These are phyloP conservation scores for Pichia nakasei DNA, from an alignment of 805 yeast species.

Conservation along the genomic window DNA sequence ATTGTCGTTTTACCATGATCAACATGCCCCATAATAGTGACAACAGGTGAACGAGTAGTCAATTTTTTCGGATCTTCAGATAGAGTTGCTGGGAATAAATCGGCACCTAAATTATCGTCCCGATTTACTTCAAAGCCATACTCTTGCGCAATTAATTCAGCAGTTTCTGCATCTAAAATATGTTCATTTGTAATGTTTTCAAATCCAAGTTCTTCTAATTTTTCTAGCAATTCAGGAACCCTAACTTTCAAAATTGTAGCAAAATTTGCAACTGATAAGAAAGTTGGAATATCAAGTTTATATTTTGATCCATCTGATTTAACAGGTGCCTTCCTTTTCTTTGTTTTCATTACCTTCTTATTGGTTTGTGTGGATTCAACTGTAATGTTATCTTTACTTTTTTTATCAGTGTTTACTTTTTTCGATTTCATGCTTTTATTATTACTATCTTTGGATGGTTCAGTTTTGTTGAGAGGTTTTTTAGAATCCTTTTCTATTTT, in stretches of 20 bases:
- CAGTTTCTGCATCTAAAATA: conserved; percentile 80
- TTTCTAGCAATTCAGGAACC: conserved; percentile 47
- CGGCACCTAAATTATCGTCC: conserved; percentile 51
- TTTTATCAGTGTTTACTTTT: not conserved
- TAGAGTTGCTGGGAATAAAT: conserved; percentile 48
- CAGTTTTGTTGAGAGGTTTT: no score
- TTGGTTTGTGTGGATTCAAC: not conserved
- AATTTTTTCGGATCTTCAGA: conserved; percentile 39
- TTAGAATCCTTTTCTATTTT: not conserved
- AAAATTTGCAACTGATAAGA: conserved; percentile 68
- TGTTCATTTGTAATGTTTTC: conserved; percentile 62
- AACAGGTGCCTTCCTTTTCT: not conserved
- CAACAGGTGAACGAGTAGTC: conserved; percentile 80
- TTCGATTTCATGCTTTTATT: not conserved
- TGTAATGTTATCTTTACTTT: not conserved
- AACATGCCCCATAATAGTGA: conserved; percentile 97
- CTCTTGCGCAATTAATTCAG: conserved; percentile 81
- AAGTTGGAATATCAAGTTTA: conserved; percentile 53
- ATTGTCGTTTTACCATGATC: conserved; percentile 98
- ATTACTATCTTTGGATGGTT: not conserved
- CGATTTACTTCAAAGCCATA: conserved; percentile 59
- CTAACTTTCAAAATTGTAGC: conserved; percentile 64
- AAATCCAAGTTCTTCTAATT: conserved; percentile 64
- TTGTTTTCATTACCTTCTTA: not conserved
- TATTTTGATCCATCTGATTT: conserved; percentile 11